Percentiles rank a stretch among this genome's conserved stretches.
Evolutionary conservation across 1,284 basidiomycete species (phyloP).

Genomic region (Cryptococcus sp.): DNA sequence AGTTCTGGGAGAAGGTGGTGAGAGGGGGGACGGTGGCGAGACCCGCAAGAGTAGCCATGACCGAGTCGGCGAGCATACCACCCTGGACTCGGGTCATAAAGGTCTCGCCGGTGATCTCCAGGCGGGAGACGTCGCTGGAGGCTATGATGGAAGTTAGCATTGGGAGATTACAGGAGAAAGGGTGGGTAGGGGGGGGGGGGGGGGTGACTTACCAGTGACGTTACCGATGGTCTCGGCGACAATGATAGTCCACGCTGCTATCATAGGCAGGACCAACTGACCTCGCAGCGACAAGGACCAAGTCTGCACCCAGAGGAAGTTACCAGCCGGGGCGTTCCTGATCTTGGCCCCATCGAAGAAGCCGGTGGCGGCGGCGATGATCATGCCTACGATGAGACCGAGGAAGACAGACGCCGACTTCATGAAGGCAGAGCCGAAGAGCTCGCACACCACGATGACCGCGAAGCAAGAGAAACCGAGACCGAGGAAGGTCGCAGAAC

Average conservation of each 20-base stretch:
- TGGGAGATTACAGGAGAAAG: background rate
- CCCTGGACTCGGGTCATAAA: slow-evolving; percentile 35
- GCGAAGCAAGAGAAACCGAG: slow-evolving; percentile 32
- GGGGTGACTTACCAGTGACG: slow-evolving; percentile 17
- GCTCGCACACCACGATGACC: slow-evolving; percentile 26
- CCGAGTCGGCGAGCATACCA: slow-evolving; percentile 35
- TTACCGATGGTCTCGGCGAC: slow-evolving; percentile 37
- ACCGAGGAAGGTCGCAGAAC: slow-evolving; percentile 28
- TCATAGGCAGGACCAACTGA: slow-evolving; percentile 34
- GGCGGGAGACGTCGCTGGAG: slow-evolving; percentile 26
- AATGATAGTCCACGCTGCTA: slow-evolving; percentile 33
- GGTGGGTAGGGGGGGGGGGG: background rate
- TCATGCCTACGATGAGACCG: slow-evolving; percentile 31
- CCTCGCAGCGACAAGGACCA: slow-evolving; percentile 27
- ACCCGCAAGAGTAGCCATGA: slow-evolving; percentile 30
- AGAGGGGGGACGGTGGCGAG: slow-evolving; percentile 35
- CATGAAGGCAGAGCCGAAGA: slow-evolving; percentile 40
- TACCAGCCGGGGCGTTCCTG: slow-evolving; percentile 23
- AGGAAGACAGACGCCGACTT: slow-evolving; percentile 36
- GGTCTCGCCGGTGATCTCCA: slow-evolving; percentile 22
- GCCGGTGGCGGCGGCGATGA: slow-evolving; percentile 33
- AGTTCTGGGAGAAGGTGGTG: slow-evolving; percentile 39
- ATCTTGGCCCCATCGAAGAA: slow-evolving; percentile 30
- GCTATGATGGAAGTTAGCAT: background rate
- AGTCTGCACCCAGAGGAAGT: slow-evolving; percentile 34